These are phyloP conservation scores for Saturnispora gosingensis DNA, from an alignment of 805 yeast genomes.

Conservation along the genomic window DNA sequence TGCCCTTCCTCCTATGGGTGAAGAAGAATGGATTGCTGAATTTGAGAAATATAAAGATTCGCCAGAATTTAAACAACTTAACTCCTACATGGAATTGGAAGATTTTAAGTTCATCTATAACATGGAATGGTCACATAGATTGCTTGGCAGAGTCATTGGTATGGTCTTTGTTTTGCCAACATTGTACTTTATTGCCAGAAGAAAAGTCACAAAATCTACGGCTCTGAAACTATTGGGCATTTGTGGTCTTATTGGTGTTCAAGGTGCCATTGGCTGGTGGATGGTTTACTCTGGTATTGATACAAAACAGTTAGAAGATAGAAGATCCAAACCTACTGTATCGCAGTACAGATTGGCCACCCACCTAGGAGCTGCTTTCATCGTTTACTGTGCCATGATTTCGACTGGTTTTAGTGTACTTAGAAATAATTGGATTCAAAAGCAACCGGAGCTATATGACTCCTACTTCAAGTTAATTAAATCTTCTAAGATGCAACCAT, in stretches of 20 bases:
- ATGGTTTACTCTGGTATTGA: conserved; percentile 96
- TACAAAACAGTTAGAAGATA: conserved; percentile 61
- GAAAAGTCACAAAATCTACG: conserved; percentile 57
- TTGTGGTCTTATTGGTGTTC: conserved; percentile 74
- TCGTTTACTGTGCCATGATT: conserved; percentile 79
- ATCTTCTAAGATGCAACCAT: conserved; percentile 47
- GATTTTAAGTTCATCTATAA: conserved; percentile 91
- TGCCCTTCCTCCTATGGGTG: conserved; percentile 74
- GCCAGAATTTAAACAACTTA: conserved; percentile 85
- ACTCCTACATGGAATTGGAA: conserved; percentile 80
- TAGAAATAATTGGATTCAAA: conserved; percentile 61
- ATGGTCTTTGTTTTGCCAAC: conserved; percentile 77
- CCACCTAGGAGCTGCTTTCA: conserved; percentile 87
- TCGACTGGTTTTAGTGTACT: conserved; percentile 84
- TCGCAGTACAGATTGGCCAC: conserved; percentile 91
- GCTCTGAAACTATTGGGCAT: conserved; percentile 62
- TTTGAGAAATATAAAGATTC: conserved; percentile 72
- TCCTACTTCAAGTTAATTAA: conserved; percentile 48
- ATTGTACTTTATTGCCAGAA: conserved; percentile 60
- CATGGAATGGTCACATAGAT: conserved; percentile 97
- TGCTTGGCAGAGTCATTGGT: conserved; percentile 90
- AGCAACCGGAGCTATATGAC: conserved; percentile 51
- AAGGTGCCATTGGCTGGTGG: conserved; percentile 99
- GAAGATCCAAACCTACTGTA: conserved; percentile 93
- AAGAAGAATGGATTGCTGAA: conserved; percentile 79